Evolutionary conservation across 2,329 filamentous ascomycete genomes (phyloP), one percentile per base, ranked within the genome.

Genomic region (Conoideocrella luteorostrata): DNA sequence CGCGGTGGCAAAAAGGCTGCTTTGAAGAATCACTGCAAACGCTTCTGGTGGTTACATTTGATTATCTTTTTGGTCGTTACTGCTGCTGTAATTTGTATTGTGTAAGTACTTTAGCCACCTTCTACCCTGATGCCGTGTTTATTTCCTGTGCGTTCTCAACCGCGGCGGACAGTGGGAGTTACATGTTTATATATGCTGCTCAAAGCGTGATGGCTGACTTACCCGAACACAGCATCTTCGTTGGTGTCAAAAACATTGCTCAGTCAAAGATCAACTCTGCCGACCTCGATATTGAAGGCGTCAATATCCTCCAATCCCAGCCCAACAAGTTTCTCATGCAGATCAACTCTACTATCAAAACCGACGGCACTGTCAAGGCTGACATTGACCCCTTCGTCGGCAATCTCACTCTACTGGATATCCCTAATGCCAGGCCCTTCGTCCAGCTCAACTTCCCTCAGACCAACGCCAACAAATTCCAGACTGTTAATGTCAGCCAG

Each of bases 11-110:
- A 67, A 57, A 66, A 61, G 50, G 61, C 66, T 47, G 58, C 59
- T 23, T 64, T 65, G 50, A 62, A 63, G 44, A 63, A 68, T 37
- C 75, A 79, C 56, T 73, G 71, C 58, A 69, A 62, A 55, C 69
- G 66, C 52, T 81, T 74, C 53, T 84, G 80, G 80, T 84, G 80
- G 79, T 54, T 70, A 49, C 70, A 80, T 52, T 58, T 82, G 46
- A 63, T 83, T 46, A 57, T 68, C 13, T 58, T 78, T 41, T 56
- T 73, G 45, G 51, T 69, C 47, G 60, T 79, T 35, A 58, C 74
- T 34, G 67, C 79, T 26, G 60, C 84, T 12, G 65, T 80, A 29
- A 71, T 84, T 15, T 67, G 76, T 30, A 64, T 80, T 30, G 60
- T 83, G 80, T 83, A 67, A 74, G 78, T 47, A 20, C 72, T 22